Conservation (phyloP, 1,284 basidiomycete genomes). For the Cystobasidiaceae sp. region DNA sequence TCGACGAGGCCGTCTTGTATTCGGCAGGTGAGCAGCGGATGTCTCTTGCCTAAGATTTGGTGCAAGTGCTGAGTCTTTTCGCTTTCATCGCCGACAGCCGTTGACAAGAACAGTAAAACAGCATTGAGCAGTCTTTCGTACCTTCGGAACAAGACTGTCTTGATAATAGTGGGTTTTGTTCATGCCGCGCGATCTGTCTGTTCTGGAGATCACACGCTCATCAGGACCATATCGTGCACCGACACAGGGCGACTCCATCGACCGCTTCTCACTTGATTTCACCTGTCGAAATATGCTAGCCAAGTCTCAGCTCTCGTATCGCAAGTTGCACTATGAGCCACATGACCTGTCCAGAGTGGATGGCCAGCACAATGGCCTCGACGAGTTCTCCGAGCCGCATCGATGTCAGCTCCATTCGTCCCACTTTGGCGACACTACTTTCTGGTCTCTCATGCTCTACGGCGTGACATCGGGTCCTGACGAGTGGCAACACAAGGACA, state of each 20-base stretch:
- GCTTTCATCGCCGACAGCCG: background rate
- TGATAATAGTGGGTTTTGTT: too few relatives aligned
- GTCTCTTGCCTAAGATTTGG: background rate
- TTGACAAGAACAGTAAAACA: background rate
- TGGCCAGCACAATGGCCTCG: background rate
- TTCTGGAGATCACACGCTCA: too few relatives aligned
- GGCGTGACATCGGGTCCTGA: slow-evolving; percentile 12
- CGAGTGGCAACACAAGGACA: slow-evolving; percentile 5
- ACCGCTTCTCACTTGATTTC: slow-evolving; percentile 20
- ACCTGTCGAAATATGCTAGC: background rate
- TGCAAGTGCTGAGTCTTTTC: background rate
- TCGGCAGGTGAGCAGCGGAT: background rate
- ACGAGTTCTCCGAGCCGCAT: slow-evolving; percentile 10
- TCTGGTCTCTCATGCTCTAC: slow-evolving; percentile 9
- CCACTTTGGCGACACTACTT: background rate
- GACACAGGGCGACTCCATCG: slow-evolving; percentile 18
- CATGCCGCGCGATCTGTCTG: too few relatives aligned
- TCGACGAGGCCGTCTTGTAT: slow-evolving; percentile 2
- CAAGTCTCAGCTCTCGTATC: background rate
- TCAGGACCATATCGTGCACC: too few relatives aligned
- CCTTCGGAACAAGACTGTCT: slow-evolving; percentile 14
- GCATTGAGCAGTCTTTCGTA: background rate
- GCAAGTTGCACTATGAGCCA: slow-evolving; percentile 4
- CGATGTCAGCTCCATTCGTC: background rate
- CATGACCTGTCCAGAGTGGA: background rate